Percentiles rank a stretch among this genome's conserved stretches.
Conservation (phyloP, 257 asterid genomes). For the Catharanthus roseus region DNA sequence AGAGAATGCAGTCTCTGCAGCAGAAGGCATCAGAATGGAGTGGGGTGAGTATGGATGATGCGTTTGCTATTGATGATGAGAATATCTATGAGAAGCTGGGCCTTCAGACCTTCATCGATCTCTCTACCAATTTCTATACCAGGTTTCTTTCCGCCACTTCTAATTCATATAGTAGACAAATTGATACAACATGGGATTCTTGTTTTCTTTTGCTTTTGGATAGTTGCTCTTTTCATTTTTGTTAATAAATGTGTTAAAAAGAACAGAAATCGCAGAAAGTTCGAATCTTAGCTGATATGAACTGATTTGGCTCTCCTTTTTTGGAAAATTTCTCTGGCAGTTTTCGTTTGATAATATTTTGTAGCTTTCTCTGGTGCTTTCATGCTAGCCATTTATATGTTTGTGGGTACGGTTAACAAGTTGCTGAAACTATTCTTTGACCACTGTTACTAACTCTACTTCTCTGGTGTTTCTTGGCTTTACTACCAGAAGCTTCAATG, state of each 20-base stretch:
- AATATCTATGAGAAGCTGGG: constrained; percentile 82
- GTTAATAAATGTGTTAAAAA: not conserved
- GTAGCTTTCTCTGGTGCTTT: not conserved
- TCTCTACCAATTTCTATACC: constrained; percentile 82
- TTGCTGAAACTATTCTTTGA: not conserved
- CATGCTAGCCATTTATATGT: not conserved
- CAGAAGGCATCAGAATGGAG: constrained; percentile 95
- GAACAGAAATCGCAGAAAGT: not conserved
- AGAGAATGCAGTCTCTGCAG: constrained; percentile 73
- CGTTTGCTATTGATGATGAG: constrained; percentile 71
- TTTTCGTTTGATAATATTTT: not conserved
- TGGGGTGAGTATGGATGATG: constrained; percentile 57
- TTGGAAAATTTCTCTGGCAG: not conserved
- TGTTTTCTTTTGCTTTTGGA: not conserved
- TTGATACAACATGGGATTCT: not conserved
- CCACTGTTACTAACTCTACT: not conserved
- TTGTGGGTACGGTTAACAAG: not conserved
- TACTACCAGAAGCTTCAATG: not conserved
- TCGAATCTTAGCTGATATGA: not conserved
- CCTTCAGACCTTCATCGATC: constrained; percentile 68
- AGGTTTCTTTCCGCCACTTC: constrained; percentile 34
- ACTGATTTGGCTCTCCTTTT: not conserved
- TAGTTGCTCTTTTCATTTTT: not conserved
- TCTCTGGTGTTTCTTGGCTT: not conserved
- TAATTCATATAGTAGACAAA: not conserved